Evolutionary conservation across 352 stramenopile genomes (phyloP).

Genomic region (Phytophthora constricta): DNA sequence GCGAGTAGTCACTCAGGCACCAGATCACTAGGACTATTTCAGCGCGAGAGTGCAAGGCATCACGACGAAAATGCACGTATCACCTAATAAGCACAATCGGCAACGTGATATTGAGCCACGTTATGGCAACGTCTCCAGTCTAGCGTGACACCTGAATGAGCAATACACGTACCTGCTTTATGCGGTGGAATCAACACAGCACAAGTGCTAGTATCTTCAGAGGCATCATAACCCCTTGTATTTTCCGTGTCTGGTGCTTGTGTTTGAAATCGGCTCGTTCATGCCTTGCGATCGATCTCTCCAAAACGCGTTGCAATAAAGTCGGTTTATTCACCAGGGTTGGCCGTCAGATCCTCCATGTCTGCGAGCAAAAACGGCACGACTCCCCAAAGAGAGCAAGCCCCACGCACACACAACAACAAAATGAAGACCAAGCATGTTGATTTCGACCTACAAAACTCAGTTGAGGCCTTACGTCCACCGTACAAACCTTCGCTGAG

Average conservation of each 20-base stretch:
- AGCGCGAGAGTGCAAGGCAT: background rate
- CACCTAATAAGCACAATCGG: conserved; percentile 2
- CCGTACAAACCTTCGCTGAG: conserved; percentile 42
- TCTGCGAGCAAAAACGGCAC: conserved; percentile 19
- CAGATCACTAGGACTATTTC: conserved; percentile 10
- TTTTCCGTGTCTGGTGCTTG: background rate
- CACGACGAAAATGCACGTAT: background rate
- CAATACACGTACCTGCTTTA: conserved; percentile 18
- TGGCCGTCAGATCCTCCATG: background rate
- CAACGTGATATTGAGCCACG: conserved; percentile 29
- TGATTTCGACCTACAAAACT: conserved; percentile 54
- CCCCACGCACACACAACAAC: conserved; percentile 33
- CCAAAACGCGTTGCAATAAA: background rate
- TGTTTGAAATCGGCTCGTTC: too few species aligned
- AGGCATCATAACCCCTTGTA: background rate
- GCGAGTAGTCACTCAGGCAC: conserved; percentile 43
- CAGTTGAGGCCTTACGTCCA: conserved; percentile 30
- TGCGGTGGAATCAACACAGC: background rate
- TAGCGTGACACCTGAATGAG: conserved; percentile 8
- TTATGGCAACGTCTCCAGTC: background rate
- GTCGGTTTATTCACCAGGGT: too few species aligned
- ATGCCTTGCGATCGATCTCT: background rate
- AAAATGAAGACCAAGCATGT: conserved; percentile 45
- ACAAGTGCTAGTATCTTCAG: background rate
- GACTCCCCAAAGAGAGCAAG: conserved; percentile 20